Percentiles rank a stretch among this genome's conserved stretches.
Conservation (phyloP, 805 yeast species). For the Saccharomycopsis malanga region DNA sequence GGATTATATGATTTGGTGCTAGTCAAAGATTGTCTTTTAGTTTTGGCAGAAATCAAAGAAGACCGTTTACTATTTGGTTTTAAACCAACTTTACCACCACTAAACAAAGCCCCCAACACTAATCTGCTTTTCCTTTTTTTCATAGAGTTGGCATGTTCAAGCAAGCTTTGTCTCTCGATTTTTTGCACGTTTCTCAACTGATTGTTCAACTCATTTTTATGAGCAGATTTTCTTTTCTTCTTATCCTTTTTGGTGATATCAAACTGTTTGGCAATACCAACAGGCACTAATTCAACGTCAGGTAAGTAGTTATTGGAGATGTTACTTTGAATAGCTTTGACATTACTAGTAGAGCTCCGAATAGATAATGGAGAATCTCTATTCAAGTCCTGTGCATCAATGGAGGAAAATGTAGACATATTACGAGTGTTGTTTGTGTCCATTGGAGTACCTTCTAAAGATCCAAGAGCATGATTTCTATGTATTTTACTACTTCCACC, state of each 20-base stretch:
- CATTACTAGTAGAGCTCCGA: background rate
- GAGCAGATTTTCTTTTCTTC: background rate
- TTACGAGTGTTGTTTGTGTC: background rate
- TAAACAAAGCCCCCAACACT: slow-evolving; percentile 12
- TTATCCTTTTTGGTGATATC: slow-evolving; percentile 5
- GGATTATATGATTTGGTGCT: background rate
- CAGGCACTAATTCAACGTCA: slow-evolving; percentile 17
- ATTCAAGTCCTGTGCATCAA: background rate
- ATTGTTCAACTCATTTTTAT: background rate
- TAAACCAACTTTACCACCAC: slow-evolving; percentile 13
- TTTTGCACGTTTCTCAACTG: background rate
- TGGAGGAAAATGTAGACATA: slow-evolving; percentile 3
- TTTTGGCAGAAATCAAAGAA: background rate
- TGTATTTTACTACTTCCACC: background rate
- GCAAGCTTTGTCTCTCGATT: slow-evolving; percentile 1
- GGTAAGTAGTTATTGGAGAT: background rate
- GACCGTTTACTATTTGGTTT: slow-evolving; percentile 8
- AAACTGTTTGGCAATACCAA: slow-evolving; percentile 15
- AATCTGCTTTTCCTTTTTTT: slow-evolving; percentile 11
- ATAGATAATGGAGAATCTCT: background rate
- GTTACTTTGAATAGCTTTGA: background rate
- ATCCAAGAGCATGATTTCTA: background rate
- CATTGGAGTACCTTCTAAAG: background rate
- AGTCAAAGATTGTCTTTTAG: background rate
- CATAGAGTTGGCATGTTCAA: slow-evolving; percentile 7